phyloP scores from a whole-genome alignment of 2,329 filamentous ascomycete genomes.

The Chaetomiaceae sp. region DNA sequence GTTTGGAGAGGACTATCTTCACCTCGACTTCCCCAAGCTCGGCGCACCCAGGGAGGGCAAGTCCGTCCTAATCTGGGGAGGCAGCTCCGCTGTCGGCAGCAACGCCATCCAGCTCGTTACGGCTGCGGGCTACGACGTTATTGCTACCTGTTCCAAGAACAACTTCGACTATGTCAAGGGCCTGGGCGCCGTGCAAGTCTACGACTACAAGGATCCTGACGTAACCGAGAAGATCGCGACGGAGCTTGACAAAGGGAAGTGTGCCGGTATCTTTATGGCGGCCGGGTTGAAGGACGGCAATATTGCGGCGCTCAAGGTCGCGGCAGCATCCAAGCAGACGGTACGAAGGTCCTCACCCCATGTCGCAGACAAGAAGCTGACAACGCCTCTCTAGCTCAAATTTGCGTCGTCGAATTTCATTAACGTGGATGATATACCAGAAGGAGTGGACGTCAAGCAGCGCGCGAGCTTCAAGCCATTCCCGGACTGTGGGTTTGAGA shows the following conservation, averaged over 20 bases:
- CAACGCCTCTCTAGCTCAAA: background rate
- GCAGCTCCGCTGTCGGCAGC: constrained; percentile 42
- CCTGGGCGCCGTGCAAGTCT: constrained; percentile 41
- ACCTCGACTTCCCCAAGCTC: constrained; percentile 23
- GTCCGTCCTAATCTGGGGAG: constrained; percentile 47
- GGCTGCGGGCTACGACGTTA: constrained; percentile 42
- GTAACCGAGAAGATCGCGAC: constrained; percentile 32
- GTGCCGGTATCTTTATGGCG: constrained; percentile 20
- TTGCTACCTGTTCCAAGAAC: constrained; percentile 38
- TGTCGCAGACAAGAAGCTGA: background rate
- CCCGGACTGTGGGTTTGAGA: constrained; percentile 7
- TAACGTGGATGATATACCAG: constrained; percentile 5
- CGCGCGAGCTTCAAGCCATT: constrained; percentile 5
- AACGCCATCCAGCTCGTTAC: constrained; percentile 43
- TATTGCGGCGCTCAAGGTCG: constrained; percentile 10
- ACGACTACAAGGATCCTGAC: constrained; percentile 39
- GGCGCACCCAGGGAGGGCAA: constrained; percentile 14
- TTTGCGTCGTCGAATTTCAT: constrained; percentile 9
- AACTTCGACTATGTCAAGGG: constrained; percentile 42
- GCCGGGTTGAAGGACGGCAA: constrained; percentile 9
- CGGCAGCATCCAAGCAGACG: constrained; percentile 15
- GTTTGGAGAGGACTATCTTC: constrained; percentile 23
- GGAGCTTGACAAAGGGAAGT: constrained; percentile 25
- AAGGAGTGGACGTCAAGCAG: constrained; percentile 10
- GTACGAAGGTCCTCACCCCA: background rate